Evolutionary conservation across 2,329 filamentous ascomycete species (phyloP).

Genomic region (Cladorrhinum sp.): DNA sequence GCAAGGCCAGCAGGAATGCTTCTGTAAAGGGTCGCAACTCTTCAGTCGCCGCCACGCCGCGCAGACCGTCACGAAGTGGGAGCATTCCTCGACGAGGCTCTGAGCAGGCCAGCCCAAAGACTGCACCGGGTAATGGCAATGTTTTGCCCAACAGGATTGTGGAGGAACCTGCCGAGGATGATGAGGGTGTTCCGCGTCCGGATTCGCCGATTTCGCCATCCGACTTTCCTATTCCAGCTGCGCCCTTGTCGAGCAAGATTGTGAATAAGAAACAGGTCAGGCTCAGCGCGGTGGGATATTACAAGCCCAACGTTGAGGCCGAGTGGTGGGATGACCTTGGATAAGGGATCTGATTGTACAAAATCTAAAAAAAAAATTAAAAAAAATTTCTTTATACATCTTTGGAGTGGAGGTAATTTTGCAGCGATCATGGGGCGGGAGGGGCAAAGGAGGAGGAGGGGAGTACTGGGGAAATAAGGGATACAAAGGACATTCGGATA

Average conservation of each 20-base stretch:
- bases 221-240: conserved; percentile 17
- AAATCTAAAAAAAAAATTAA: no score
- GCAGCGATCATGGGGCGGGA: not conserved
- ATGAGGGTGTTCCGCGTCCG: conserved; percentile 30
- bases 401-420: not conserved
- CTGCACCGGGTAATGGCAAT: conserved; percentile 16
- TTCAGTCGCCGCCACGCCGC: conserved; percentile 6
- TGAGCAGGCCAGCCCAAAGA: conserved; percentile 15
- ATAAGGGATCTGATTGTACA: conserved; percentile 9
- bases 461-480: not conserved
- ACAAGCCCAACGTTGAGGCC: conserved; percentile 26
- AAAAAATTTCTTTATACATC: no score
- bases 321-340: conserved; percentile 31
- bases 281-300: conserved; percentile 36
- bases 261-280: conserved; percentile 34
- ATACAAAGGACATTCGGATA: not conserved
- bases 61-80: conserved; percentile 9
- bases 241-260: conserved; percentile 25
- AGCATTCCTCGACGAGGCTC: conserved; percentile 6
- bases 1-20: conserved; percentile 15
- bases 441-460: not conserved
- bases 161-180: conserved; percentile 23
- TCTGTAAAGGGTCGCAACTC: conserved; percentile 11
- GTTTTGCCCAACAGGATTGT: conserved; percentile 14
- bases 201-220: conserved; percentile 33